These are phyloP conservation scores for Escallonia herrerae DNA, from an alignment of 129 eudicot species.

Conservation along the genomic window DNA sequence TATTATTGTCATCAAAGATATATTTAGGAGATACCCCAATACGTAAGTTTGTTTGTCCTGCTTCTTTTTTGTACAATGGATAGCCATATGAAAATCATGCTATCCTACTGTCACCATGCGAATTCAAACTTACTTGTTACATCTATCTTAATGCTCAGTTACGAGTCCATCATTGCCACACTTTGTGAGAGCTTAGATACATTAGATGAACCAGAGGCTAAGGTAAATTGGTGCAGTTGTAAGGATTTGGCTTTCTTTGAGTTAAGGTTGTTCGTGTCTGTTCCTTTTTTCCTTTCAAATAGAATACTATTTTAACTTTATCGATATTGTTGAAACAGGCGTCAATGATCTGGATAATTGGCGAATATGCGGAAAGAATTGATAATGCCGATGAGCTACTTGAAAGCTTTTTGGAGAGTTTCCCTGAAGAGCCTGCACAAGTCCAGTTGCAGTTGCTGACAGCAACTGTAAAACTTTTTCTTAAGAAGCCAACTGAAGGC, in stretches of 20 bases:
- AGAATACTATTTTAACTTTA: too few relatives aligned
- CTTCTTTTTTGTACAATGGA: background rate
- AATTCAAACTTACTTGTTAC: background rate
- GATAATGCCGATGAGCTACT: conserved; percentile 99
- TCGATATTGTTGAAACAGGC: conserved; percentile 35
- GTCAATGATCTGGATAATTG: conserved; percentile 99
- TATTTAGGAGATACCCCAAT: conserved; percentile 97
- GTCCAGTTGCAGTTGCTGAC: conserved; percentile 96
- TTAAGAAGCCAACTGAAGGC: conserved; percentile 98
- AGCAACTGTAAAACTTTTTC: conserved; percentile 94
- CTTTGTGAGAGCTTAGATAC: conserved; percentile 99
- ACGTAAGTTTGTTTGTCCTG: conserved; percentile 46
- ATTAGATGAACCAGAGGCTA: conserved; percentile 98
- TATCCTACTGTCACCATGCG: background rate
- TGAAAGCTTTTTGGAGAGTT: conserved; percentile 92
- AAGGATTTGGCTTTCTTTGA: background rate
- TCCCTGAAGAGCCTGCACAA: conserved; percentile 98
- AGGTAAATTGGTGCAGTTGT: conserved; percentile 36
- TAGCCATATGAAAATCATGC: background rate
- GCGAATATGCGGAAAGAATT: conserved; percentile 99
- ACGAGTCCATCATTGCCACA: conserved; percentile 96
- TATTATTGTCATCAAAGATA: conserved; percentile 92
- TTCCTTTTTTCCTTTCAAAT: too few relatives aligned
- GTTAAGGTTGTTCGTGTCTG: too few relatives aligned
- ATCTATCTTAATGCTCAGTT: conserved; percentile 36